Conservation (phyloP, 148 eudicot species). For the Polygonum aviculare region DNA sequence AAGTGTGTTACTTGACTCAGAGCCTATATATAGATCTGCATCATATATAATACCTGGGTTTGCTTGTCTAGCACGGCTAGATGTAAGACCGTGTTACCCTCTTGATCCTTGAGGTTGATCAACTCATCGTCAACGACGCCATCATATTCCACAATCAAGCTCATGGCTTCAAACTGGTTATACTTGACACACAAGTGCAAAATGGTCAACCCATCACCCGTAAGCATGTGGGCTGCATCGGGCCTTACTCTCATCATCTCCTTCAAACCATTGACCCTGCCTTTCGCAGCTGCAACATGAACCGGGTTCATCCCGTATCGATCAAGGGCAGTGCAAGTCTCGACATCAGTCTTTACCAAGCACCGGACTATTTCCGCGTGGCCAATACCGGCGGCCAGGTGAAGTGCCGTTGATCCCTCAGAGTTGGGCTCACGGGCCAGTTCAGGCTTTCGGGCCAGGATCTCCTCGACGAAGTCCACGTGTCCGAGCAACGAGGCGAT, state of each 20-base stretch:
- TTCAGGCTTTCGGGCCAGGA: background rate
- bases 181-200: constrained; percentile 1
- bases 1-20: no score
- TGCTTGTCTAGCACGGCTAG: constrained; percentile 1
- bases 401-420: background rate
- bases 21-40: no score
- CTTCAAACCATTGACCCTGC: background rate
- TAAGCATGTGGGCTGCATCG: background rate
- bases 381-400: background rate
- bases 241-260: background rate
- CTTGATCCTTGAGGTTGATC: background rate
- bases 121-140: background rate
- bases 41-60: no score
- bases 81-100: background rate
- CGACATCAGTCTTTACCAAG: background rate
- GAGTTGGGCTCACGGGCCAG: background rate
- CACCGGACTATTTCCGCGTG: background rate
- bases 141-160: background rate
- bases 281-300: background rate
- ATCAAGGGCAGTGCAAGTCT: background rate
- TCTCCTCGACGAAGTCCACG: background rate
- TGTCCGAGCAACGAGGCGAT: background rate
- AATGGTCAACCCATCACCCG: background rate
- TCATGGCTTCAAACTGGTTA: background rate
- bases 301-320: background rate